Base-by-base conservation (phyloP, 1,284 basidiomycete genomes). In the Ceratobasidium sp. region DNA sequence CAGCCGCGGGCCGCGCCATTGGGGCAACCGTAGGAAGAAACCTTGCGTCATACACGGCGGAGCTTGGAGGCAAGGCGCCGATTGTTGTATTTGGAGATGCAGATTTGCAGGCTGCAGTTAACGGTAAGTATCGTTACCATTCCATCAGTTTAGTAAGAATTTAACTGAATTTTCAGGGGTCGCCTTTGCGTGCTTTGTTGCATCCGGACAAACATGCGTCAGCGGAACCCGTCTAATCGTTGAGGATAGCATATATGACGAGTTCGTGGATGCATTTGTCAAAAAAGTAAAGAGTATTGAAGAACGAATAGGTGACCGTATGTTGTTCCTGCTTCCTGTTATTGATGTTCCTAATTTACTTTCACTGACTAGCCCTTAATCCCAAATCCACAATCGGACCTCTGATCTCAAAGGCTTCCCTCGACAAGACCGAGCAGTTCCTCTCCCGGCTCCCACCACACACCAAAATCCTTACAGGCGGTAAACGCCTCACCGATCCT, bases 191-290 rank as follows among this genome's bases (percentile, higher is more conserved):
- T 89, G 91, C 0, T 96, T 95, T 81, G 86, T 95, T 52, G 94
- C 94, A 0, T 94, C 94, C 46, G 94, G 94, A 1, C 94, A 96
- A 85, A 95, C 94, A 17, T 95, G 93, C 79, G 92, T 95, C 26
- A 94, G 93, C 3, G 93, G 93, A 28, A 91, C 93, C 20, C 88
- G 93, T 12, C 85, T 95, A 33, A 87, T 95, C 10, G 84, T 95
- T 3, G 93, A 94, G 79, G 88, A 91, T 56, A 83, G 83, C 10
- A 88, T 95, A 69, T 93, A 93, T 80, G 88, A 92, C 62, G 83
- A 84, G 3, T 95, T 95, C 83, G 88, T 94, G 85, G 81, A 83
- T 6, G 82, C 82, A 20, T 91, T 94, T 83, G 81, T 93, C 17
- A 83, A 87, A 77, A 94, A 94, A 82, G 87, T 90, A 0, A 84